phyloP scores from a whole-genome alignment of 768 basidiomycete genomes.

The Coprinopsis strossmayeri region DNA sequence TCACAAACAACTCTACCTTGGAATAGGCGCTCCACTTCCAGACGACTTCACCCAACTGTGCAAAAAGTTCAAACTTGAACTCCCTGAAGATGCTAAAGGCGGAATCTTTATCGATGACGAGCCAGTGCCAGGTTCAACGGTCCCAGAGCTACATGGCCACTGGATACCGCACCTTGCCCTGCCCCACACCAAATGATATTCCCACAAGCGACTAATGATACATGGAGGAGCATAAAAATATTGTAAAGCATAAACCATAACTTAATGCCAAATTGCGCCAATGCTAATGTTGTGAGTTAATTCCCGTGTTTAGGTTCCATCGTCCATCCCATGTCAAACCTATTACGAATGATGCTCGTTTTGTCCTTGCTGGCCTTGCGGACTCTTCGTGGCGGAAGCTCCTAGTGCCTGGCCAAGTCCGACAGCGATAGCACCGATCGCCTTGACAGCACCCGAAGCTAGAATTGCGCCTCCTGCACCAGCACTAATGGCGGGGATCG shows the following conservation, averaged over 20 bases:
- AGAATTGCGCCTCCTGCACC: constrained; percentile 69
- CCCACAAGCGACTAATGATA: background rate
- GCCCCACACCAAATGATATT: background rate
- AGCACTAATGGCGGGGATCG: constrained; percentile 61
- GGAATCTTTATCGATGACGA: constrained; percentile 42
- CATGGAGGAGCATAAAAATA: background rate
- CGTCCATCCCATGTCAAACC: background rate
- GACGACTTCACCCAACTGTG: constrained; percentile 49
- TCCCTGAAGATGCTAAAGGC: constrained; percentile 33
- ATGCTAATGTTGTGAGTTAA: background rate
- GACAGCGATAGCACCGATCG: constrained; percentile 72
- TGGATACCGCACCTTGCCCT: background rate
- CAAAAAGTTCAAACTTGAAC: constrained; percentile 33
- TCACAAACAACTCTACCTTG: constrained; percentile 44
- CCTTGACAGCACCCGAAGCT: constrained; percentile 69
- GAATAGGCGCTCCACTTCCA: constrained; percentile 53
- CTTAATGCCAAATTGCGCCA: background rate
- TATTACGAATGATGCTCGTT: background rate
- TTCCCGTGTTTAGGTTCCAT: background rate
- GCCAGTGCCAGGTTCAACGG: constrained; percentile 2
- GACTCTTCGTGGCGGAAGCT: constrained; percentile 26
- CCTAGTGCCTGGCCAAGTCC: constrained; percentile 54
- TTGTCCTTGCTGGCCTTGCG: constrained; percentile 8
- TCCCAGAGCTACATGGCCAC: constrained; percentile 1
- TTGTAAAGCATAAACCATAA: too few relatives aligned